Conservation (phyloP, 2,329 filamentous ascomycete species). For the Pseudogymnoascus sp. region DNA sequence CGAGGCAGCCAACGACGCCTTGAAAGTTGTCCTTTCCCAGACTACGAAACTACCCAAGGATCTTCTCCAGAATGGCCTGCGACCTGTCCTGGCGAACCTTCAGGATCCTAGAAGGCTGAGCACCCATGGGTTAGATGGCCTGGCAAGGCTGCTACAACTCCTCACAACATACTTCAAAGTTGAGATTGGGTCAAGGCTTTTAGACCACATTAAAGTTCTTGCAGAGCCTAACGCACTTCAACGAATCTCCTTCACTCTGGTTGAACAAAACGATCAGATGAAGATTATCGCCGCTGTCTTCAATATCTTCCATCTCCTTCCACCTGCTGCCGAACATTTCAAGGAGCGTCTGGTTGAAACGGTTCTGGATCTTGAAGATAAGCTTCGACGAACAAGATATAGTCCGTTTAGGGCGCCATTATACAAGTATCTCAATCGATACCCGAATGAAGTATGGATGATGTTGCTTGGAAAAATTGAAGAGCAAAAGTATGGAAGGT, state of each 20-base stretch:
- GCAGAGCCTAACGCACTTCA: constrained; percentile 74
- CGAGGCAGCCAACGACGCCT: constrained; percentile 81
- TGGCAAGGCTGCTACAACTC: constrained; percentile 80
- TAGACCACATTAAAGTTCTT: constrained; percentile 89
- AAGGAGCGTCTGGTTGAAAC: constrained; percentile 84
- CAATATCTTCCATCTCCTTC: constrained; percentile 94
- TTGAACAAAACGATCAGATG: constrained; percentile 88
- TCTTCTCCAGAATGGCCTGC: constrained; percentile 82
- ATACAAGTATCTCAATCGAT: constrained; percentile 88
- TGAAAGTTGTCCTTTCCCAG: constrained; percentile 79
- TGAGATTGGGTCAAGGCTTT: constrained; percentile 84
- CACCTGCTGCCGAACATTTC: constrained; percentile 80
- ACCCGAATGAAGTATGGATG: constrained; percentile 78
- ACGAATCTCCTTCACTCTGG: constrained; percentile 86
- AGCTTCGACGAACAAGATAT: constrained; percentile 75
- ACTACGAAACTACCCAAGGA: constrained; percentile 93
- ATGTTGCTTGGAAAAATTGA: constrained; percentile 73
- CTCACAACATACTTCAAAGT: constrained; percentile 99
- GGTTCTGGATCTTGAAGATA: constrained; percentile 80
- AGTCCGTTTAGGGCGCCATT: constrained; percentile 88
- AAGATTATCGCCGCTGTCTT: constrained; percentile 92
- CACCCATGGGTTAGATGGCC: constrained; percentile 80
- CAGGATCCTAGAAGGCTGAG: constrained; percentile 88
- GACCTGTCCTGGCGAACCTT: constrained; percentile 92
- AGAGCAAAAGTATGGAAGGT: constrained; percentile 79